Conservation (phyloP, 768 basidiomycete species). For the Psilocybe azurescens region DNA sequence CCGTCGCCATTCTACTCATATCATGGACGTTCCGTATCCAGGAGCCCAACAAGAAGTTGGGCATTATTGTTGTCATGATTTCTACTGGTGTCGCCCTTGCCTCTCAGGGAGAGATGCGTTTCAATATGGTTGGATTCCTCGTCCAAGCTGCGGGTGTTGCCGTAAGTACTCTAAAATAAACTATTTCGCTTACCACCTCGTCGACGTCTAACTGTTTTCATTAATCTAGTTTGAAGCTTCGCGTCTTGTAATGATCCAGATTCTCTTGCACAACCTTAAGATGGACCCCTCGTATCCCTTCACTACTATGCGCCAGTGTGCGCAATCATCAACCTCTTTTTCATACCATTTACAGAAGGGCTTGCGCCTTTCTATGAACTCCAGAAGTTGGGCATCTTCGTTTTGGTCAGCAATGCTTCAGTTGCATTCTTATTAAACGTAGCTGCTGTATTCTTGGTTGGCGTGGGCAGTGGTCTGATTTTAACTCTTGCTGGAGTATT, state of each 20-base stretch:
- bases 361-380: constrained; percentile 83
- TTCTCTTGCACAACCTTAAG: constrained; percentile 92
- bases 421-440: constrained; percentile 91
- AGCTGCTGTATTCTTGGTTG: constrained; percentile 93
- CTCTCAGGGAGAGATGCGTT: constrained; percentile 86
- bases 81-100: constrained; percentile 89
- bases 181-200: not conserved
- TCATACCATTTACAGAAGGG: constrained; percentile 91
- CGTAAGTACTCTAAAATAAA: constrained; percentile 49
- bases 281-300: constrained; percentile 95
- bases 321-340: constrained; percentile 82
- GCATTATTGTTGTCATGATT: constrained; percentile 88
- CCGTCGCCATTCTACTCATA: constrained; percentile 91
- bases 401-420: constrained; percentile 83
- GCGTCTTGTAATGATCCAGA: constrained; percentile 95
- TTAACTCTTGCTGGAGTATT: constrained; percentile 94
- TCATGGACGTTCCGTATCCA: constrained; percentile 91
- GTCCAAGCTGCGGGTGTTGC: constrained; percentile 86
- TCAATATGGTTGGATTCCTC: constrained; percentile 87
- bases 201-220: not conserved
- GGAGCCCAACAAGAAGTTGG: constrained; percentile 83
- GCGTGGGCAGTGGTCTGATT: constrained; percentile 85
- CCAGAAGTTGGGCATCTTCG: constrained; percentile 62
- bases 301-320: constrained; percentile 98
- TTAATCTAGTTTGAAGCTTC: constrained; percentile 82